Evolutionary conservation across 2,329 filamentous ascomycete genomes (phyloP), one percentile per base, ranked within the genome.

Genomic region (Monosporascus sp.): DNA sequence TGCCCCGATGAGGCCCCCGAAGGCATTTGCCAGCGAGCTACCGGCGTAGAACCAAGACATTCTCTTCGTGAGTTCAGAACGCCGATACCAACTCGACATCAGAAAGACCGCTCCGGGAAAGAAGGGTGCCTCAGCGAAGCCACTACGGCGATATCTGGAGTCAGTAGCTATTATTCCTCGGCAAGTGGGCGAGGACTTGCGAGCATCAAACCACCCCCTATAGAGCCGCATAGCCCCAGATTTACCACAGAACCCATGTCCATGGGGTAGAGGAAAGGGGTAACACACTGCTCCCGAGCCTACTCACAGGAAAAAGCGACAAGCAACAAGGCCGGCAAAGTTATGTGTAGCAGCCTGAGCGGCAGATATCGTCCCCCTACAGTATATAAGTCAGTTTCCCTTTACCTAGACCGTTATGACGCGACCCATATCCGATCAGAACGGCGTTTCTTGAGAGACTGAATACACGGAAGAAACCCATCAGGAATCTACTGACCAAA

Each of bases 1-100:
- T 0, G 78, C 79, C 0, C 75, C 79, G 3, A 78, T 67, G 16
- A 80, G 66, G 0, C 78, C 78, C 0, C 77, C 76, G 60, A 80
- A 80, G 48, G 76, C 75, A 52, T 78, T 78, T 0, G 77, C 76
- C 0, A 82, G 57, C 0, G 75, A 72, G 52, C 69, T 74, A 11
- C 75, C 75, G 0, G 71, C 69, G 50, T 78, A 79, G 48, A 78
- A 74, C 65, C 73, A 73, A 6, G 76, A 72, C 51, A 78, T 77
- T 1, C 77, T 67, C 41, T 72, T 64, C 7, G 73, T 72, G 41
- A 79, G 60, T 58, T 81, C 69, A 8, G 62, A 56, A 17, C 75
- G 67, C 0, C 69, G 73, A 48, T 75, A 77, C 74, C 75, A 79
- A 0, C 69, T 74, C 5, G 68, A 72, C 74, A 78, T 74, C 3